Evolutionary conservation across 23 red algal species (phyloP).

Genomic region (Gracilaria domingensis): DNA sequence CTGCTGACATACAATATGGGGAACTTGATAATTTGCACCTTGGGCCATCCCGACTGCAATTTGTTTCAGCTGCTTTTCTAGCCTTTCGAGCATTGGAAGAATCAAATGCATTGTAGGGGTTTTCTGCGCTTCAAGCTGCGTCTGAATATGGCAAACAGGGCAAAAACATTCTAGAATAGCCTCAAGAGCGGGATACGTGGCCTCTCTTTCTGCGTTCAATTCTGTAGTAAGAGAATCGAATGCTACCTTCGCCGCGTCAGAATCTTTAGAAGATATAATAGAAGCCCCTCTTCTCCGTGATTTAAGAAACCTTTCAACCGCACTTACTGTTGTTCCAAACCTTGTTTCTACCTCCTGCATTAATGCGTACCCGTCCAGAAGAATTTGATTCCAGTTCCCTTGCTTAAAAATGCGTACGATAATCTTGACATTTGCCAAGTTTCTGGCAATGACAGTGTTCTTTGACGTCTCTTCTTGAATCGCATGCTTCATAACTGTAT

Average conservation of each 20-base stretch:
- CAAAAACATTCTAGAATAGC: background rate
- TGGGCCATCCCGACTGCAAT: background rate
- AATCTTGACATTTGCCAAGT: too few relatives aligned
- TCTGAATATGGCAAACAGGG: conserved; percentile 18
- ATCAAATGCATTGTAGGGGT: conserved; percentile 11
- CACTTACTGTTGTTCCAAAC: background rate
- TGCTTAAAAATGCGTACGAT: too few relatives aligned
- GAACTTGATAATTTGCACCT: background rate
- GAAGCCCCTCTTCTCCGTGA: background rate
- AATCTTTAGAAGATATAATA: background rate
- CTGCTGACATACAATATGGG: background rate
- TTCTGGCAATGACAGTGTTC: too few relatives aligned
- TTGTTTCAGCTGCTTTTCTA: background rate
- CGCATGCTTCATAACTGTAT: too few relatives aligned
- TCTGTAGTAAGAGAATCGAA: background rate
- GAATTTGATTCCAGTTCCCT: conserved; percentile 1
- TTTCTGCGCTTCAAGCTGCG: background rate
- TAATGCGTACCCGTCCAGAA: background rate
- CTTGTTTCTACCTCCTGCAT: conserved; percentile 7
- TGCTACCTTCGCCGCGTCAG: background rate
- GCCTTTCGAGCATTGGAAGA: background rate
- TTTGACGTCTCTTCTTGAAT: too few relatives aligned
- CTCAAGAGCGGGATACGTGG: background rate
- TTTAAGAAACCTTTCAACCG: background rate
- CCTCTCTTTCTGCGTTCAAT: background rate